Conservation (phyloP, 768 basidiomycete species). For the Cyathus striatus region DNA sequence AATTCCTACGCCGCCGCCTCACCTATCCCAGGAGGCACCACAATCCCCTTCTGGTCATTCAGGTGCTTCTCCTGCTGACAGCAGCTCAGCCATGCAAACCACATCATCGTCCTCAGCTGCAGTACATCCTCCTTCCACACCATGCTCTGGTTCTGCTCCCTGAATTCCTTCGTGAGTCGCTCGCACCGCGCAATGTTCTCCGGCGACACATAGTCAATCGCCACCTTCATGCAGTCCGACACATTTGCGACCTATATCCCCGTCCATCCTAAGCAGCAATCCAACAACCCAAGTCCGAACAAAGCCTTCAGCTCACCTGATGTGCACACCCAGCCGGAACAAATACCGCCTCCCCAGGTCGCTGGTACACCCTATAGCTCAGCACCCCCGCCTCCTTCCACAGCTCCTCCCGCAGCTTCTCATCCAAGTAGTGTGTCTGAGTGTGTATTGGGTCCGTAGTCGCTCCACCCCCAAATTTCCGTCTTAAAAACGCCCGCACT, state of each 20-base stretch:
- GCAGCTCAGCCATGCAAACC: slow-evolving; percentile 87
- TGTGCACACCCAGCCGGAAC: slow-evolving; percentile 94
- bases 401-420: slow-evolving; percentile 59
- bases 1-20: neutral
- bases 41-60: neutral
- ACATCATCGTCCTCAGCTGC: slow-evolving; percentile 89
- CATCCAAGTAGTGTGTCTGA: slow-evolving; percentile 83
- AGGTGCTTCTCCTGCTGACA: slow-evolving; percentile 25
- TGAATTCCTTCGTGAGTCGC: slow-evolving; percentile 81
- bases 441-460: slow-evolving; percentile 82
- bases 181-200: slow-evolving; percentile 89
- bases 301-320: slow-evolving; percentile 57
- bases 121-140: slow-evolving; percentile 95
- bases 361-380: slow-evolving; percentile 84
- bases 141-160: slow-evolving; percentile 81
- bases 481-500: slow-evolving; percentile 69
- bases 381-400: slow-evolving; percentile 63
- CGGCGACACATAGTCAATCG: slow-evolving; percentile 90
- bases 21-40: neutral
- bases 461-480: slow-evolving; percentile 39
- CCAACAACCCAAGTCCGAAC: no score
- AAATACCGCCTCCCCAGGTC: slow-evolving; percentile 89
- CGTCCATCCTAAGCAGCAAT: neutral
- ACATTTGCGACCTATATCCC: slow-evolving; percentile 80
- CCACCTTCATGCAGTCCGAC: slow-evolving; percentile 94